These are phyloP conservation scores for Achaetomiella virescens DNA, from an alignment of 495 filamentous ascomycete genomes.

Conservation along the genomic window DNA sequence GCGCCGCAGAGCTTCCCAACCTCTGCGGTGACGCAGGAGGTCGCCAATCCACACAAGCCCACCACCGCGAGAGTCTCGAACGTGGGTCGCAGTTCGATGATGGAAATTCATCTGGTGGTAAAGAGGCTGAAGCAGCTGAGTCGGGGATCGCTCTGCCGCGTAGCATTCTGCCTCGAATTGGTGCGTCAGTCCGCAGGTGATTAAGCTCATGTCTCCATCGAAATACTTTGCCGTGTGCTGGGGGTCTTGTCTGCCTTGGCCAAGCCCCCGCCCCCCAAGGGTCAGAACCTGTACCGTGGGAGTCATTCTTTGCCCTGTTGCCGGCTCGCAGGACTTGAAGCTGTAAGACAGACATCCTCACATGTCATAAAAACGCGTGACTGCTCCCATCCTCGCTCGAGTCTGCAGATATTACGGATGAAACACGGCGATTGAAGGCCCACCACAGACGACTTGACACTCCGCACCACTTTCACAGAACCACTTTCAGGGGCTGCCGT, in stretches of 20 bases:
- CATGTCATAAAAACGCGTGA: neutral
- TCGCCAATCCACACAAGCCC: constrained; percentile 11
- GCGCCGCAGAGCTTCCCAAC: neutral
- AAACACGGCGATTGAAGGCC: neutral
- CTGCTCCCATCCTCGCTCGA: neutral
- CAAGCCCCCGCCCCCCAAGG: neutral
- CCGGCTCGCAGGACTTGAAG: neutral
- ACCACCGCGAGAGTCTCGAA: neutral
- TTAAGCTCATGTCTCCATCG: neutral
- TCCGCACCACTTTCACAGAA: neutral
- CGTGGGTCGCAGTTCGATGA: constrained; percentile 5
- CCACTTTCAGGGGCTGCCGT: constrained; percentile 7
- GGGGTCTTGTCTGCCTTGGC: neutral
- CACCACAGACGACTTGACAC: neutral
- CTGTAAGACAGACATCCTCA: neutral
- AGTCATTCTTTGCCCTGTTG: neutral
- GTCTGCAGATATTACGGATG: neutral
- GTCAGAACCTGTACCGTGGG: neutral
- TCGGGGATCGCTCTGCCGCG: neutral
- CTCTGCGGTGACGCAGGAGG: neutral
- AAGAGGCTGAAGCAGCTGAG: constrained; percentile 6
- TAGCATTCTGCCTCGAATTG: neutral
- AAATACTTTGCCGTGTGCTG: neutral
- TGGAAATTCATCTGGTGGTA: neutral
- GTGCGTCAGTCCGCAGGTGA: no score